These are phyloP conservation scores for Diaporthe vexans DNA, from an alignment of 2,329 filamentous ascomycete genomes.

Conservation along the genomic window DNA sequence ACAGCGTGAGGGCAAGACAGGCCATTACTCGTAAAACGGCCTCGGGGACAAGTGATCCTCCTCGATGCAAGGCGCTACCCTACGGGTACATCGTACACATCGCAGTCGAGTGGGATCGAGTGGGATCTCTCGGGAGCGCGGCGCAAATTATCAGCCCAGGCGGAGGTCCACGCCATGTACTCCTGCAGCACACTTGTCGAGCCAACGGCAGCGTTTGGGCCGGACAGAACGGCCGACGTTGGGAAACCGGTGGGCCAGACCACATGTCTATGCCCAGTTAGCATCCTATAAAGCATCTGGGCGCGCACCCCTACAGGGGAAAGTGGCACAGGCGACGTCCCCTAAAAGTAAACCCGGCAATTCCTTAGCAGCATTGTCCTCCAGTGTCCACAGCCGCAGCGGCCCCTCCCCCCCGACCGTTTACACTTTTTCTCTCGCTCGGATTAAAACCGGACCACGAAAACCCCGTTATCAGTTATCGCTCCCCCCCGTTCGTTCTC, in stretches of 20 bases:
- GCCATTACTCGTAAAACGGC: constrained; percentile 27
- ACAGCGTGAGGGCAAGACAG: not conserved
- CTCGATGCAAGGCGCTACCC: not conserved
- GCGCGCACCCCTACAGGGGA: not conserved
- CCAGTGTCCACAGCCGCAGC: constrained; percentile 4
- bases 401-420: not conserved
- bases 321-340: not conserved
- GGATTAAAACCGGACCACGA: constrained; percentile 35
- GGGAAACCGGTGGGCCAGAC: constrained; percentile 4
- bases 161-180: constrained; percentile 6
- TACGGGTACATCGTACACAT: not conserved
- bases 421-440: constrained; percentile 26
- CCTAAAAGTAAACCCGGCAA: constrained; percentile 18
- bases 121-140: constrained; percentile 10
- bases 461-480: constrained; percentile 38
- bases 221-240: not conserved
- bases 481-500: constrained; percentile 29
- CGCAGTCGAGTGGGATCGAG: not conserved
- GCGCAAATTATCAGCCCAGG: not conserved
- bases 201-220: not conserved
- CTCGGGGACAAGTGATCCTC: constrained; percentile 9
- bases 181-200: not conserved
- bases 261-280: not conserved
- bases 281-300: constrained; percentile 8
- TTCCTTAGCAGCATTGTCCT: not conserved